Base-by-base conservation (phyloP, 805 yeast species). In the Lachancea dasiensis region DNA sequence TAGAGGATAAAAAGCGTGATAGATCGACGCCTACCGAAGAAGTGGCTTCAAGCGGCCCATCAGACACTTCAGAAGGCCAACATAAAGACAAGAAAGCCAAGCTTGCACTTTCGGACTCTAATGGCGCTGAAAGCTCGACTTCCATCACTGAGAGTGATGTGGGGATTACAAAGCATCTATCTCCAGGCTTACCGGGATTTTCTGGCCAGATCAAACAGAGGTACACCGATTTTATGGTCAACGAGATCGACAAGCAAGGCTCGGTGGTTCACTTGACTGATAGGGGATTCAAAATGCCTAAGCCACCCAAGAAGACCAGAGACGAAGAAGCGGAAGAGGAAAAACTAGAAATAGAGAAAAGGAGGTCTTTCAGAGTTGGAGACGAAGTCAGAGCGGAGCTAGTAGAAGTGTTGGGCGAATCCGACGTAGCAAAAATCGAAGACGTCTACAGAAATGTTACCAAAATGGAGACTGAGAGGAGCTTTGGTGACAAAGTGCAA, bases 221-320 rank as follows among this genome's bases (percentile, higher is more conserved):
- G 44, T 89, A 87, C 61, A 81, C 95, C 9, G 99, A 92, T 58
- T 92, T 92, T 58, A 71, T 86, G 55, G 99, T 92, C 31, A 86
- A 87, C 60, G 99, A 92, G 60, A 81, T 92, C 40, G 81, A 70
- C 43, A 49, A 63, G 21, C 63, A 74, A 16, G 94, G 85, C 1
- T 62, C 73, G 2, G 95, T 87, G 2, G 73, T 89, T 9, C 89
- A 80, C 57, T 67, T 92, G 44, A 57, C 64, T 7, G 95, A 89
- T 52, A 74, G 77, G 38, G 96, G 97, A 4, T 65, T 81, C 30
- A 67, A 70, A 63, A 61, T 70, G 69, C 59, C 77, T 67, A 50
- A 66, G 69, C 50, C 69, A 68, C 50, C 55, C 60, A 46, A 75
- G 65, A 49, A 63, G 62, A 46, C 58, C 61, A 52, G 64, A 54